A percentile compares a stretch with the other conserved stretches of the same genome.
These are phyloP conservation scores for Plasmopara muralis DNA, from an alignment of 352 stramenopile genomes.

Conservation along the genomic window DNA sequence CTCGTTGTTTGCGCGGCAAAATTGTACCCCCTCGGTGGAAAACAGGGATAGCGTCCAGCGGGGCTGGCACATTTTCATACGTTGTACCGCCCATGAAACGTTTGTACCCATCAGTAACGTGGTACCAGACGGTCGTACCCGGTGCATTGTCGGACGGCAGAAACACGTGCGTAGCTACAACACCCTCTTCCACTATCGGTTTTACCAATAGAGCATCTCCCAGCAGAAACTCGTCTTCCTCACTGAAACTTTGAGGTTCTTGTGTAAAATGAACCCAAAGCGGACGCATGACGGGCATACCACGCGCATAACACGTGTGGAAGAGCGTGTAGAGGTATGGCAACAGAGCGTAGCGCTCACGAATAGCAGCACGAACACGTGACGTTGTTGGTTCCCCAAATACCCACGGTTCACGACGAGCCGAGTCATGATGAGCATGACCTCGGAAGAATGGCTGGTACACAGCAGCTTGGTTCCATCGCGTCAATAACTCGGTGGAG, in stretches of 20 bases:
- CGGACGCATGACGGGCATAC: slow-evolving; percentile 88
- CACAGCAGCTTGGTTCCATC: slow-evolving; percentile 93
- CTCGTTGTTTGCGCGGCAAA: slow-evolving; percentile 92
- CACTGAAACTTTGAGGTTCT: slow-evolving; percentile 69
- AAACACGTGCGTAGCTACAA: slow-evolving; percentile 80
- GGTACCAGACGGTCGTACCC: slow-evolving; percentile 85
- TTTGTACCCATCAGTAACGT: slow-evolving; percentile 70
- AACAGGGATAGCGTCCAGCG: slow-evolving; percentile 94
- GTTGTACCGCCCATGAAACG: slow-evolving; percentile 45
- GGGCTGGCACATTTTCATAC: slow-evolving; percentile 62
- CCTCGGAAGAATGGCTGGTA: slow-evolving; percentile 98
- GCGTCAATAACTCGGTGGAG: slow-evolving; percentile 93
- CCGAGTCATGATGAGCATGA: slow-evolving; percentile 99
- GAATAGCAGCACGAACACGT: slow-evolving; percentile 86
- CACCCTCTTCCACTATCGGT: slow-evolving; percentile 87
- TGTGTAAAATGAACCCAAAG: slow-evolving; percentile 96
- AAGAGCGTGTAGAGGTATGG: slow-evolving; percentile 95
- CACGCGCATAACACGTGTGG: slow-evolving; percentile 39
- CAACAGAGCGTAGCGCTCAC: slow-evolving; percentile 94
- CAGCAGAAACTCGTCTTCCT: slow-evolving; percentile 95
- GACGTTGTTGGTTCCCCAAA: slow-evolving; percentile 93
- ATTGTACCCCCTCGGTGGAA: slow-evolving; percentile 95
- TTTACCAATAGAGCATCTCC: slow-evolving; percentile 94
- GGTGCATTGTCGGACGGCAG: slow-evolving; percentile 55
- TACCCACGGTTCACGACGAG: slow-evolving; percentile 96